phyloP scores from a whole-genome alignment of 2,329 filamentous ascomycete genomes.

The Exserohilum turcica region DNA sequence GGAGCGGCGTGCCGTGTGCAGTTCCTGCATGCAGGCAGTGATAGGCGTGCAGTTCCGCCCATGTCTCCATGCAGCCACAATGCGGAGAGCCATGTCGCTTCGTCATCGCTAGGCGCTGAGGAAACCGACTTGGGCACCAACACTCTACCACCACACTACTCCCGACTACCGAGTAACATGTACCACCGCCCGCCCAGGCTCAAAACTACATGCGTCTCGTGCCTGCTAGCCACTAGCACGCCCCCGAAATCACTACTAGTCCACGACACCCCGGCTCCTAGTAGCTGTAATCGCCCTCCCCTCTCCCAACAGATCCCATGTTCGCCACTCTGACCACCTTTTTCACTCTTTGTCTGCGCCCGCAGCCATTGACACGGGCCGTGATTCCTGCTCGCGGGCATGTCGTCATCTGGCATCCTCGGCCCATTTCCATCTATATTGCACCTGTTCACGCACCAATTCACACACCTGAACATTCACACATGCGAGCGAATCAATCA shows the following conservation, averaged over 20 bases:
- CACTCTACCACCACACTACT: too few relatives aligned
- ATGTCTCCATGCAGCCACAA: conserved; percentile 3
- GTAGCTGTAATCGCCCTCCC: neutral
- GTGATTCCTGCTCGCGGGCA: too few relatives aligned
- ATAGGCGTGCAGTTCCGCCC: conserved; percentile 11
- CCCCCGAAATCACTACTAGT: too few relatives aligned
- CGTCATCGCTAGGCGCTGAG: neutral
- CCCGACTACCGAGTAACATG: neutral
- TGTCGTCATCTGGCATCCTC: too few relatives aligned
- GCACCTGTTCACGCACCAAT: neutral
- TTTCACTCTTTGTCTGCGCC: neutral
- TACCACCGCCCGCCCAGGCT: neutral
- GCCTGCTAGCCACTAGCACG: neutral
- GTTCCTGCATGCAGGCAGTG: conserved; percentile 29
- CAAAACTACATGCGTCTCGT: neutral
- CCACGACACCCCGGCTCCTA: too few relatives aligned
- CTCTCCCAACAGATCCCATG: neutral
- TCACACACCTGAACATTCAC: neutral
- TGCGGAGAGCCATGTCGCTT: neutral
- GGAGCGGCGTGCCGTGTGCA: conserved; percentile 22
- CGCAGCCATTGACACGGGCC: neutral
- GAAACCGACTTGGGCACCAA: neutral
- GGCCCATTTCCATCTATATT: neutral
- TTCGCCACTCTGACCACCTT: neutral
- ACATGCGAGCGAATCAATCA: neutral